Conservation (phyloP, 805 yeast species). For the Saccharomycopsis javanensis region DNA sequence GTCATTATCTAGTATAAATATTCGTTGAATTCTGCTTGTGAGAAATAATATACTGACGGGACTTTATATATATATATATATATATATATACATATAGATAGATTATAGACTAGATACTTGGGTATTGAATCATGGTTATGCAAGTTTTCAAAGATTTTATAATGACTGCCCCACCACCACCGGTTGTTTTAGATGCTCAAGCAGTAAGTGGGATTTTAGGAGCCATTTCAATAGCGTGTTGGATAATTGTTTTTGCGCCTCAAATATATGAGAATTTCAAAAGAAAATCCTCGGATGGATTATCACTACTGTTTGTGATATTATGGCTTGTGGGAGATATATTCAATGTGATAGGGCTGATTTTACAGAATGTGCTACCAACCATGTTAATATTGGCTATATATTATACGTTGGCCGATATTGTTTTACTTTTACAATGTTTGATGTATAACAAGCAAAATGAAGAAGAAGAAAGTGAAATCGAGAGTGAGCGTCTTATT, state of each 20-base stretch:
- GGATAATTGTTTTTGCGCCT: constrained; percentile 97
- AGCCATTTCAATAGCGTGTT: constrained; percentile 89
- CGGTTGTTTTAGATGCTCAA: constrained; percentile 54
- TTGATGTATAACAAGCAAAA: constrained; percentile 46
- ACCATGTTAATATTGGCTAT: constrained; percentile 91
- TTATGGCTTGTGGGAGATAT: constrained; percentile 93
- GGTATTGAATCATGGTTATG: background rate
- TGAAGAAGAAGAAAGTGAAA: background rate
- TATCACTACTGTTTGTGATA: constrained; percentile 75
- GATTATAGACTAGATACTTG: background rate
- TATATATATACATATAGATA: too few relatives aligned
- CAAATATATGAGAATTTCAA: constrained; percentile 87
- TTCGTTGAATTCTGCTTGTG: too few relatives aligned
- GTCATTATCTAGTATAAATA: too few relatives aligned
- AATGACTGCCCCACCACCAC: constrained; percentile 48
- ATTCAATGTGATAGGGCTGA: constrained; percentile 85
- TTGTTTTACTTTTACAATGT: constrained; percentile 77
- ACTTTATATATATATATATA: too few relatives aligned
- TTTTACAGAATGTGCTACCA: constrained; percentile 82
- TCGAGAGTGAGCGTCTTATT: background rate
- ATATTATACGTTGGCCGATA: constrained; percentile 86
- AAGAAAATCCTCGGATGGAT: constrained; percentile 81
- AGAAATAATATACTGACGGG: too few relatives aligned
- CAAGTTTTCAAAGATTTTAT: constrained; percentile 17
- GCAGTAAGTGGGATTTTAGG: constrained; percentile 58